Evolutionary conservation across 2,329 filamentous ascomycete species (phyloP).

Genomic region (Coniella lustricola): DNA sequence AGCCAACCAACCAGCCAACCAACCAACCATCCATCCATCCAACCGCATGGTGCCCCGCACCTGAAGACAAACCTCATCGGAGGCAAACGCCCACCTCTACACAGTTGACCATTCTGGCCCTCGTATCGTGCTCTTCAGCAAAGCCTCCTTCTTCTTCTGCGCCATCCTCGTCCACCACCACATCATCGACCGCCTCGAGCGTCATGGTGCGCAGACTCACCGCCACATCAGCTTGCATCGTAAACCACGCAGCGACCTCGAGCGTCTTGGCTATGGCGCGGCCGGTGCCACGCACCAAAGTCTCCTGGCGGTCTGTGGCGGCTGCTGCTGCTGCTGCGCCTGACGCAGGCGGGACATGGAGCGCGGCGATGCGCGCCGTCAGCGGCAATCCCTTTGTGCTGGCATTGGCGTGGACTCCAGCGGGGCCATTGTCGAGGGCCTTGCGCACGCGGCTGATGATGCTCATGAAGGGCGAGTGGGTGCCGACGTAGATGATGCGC

Average conservation of each 20-base stretch:
- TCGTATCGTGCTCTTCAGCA: slow-evolving; percentile 28
- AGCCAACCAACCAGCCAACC: too few relatives aligned
- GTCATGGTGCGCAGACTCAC: slow-evolving; percentile 57
- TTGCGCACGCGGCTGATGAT: slow-evolving; percentile 58
- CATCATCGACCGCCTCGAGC: slow-evolving; percentile 60
- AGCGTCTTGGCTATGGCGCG: slow-evolving; percentile 59
- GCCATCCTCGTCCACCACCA: slow-evolving; percentile 38
- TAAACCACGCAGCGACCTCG: slow-evolving; percentile 57
- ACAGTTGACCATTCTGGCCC: slow-evolving; percentile 43
- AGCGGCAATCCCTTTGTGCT: slow-evolving; percentile 37
- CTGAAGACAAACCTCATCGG: slow-evolving; percentile 30
- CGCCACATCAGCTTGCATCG: slow-evolving; percentile 49
- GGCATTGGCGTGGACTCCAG: slow-evolving; percentile 36
- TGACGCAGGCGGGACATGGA: slow-evolving; percentile 22
- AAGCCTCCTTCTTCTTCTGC: slow-evolving; percentile 14
- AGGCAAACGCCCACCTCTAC: slow-evolving; percentile 43
- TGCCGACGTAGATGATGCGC: slow-evolving; percentile 55
- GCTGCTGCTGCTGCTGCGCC: slow-evolving; percentile 15
- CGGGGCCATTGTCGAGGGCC: slow-evolving; percentile 49
- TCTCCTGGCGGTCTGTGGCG: slow-evolving; percentile 26
- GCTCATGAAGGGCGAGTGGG: slow-evolving; percentile 60
- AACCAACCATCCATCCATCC: not conserved
- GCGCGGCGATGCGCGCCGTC: slow-evolving; percentile 37
- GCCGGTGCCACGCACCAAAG: slow-evolving; percentile 56
- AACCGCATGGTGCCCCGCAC: not conserved